Percentiles rank a stretch among this genome's conserved stretches.
Evolutionary conservation across 2,329 filamentous ascomycete genomes (phyloP).

Genomic region (Colletotrichum cordylinicola): DNA sequence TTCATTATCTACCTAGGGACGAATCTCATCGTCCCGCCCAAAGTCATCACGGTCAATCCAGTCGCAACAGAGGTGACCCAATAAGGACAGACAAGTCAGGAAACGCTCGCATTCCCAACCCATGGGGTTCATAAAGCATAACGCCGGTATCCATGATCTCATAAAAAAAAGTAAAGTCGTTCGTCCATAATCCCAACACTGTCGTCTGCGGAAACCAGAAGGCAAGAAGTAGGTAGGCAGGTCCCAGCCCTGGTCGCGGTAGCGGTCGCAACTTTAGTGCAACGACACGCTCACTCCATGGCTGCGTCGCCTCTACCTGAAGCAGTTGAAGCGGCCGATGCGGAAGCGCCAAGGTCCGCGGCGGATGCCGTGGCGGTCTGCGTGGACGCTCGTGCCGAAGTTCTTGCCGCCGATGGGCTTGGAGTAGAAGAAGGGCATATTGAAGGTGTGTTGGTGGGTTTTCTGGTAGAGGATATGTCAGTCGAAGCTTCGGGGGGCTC

Average conservation of each 20-base stretch:
- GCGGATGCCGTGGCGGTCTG: slow-evolving; percentile 50
- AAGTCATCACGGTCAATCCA: not conserved
- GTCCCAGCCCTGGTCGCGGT: not conserved
- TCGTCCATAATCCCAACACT: not conserved
- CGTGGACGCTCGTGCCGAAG: slow-evolving; percentile 55
- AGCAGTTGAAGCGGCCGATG: slow-evolving; percentile 57
- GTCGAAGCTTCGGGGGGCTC: not conserved
- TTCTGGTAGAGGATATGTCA: not conserved
- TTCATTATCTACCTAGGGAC: not conserved
- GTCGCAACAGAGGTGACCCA: not conserved
- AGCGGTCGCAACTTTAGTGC: not conserved
- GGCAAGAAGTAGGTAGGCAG: not conserved
- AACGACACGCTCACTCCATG: not conserved
- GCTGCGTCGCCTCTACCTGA: slow-evolving; percentile 33
- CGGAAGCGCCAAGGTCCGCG: slow-evolving; percentile 58
- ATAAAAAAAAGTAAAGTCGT: not conserved
- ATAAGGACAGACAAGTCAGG: slow-evolving; percentile 14
- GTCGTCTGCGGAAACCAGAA: not conserved
- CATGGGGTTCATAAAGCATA: not conserved
- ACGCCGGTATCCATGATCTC: slow-evolving; percentile 11
- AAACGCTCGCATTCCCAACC: slow-evolving; percentile 6
- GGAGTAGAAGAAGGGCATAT: slow-evolving; percentile 54
- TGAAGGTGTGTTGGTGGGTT: not conserved
- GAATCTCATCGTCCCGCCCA: not conserved
- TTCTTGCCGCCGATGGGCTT: slow-evolving; percentile 53